These are phyloP conservation scores for Anethum foeniculum DNA, from an alignment of 140 eudicot species.

Conservation along the genomic window DNA sequence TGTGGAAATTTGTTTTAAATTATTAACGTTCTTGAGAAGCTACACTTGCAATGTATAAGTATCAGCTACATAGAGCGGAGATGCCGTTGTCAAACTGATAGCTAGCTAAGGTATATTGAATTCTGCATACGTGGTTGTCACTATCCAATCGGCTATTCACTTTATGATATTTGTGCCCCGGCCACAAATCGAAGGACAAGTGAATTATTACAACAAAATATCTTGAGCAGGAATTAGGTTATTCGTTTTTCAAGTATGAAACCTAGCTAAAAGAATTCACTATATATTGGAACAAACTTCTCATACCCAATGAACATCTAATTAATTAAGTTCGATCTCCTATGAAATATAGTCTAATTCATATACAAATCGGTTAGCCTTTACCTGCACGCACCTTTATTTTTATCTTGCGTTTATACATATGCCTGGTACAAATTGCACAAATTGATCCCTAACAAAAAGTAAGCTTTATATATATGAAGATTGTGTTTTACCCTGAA, in stretches of 20 bases:
- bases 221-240: background rate
- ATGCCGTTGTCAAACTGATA: background rate
- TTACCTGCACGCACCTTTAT: too few species aligned
- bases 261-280: background rate
- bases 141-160: background rate
- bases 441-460: background rate
- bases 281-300: background rate
- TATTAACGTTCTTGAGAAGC: too few species aligned
- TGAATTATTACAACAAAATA: background rate
- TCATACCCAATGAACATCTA: background rate
- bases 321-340: background rate
- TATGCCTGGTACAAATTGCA: background rate
- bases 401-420: too few species aligned
- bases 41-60: background rate
- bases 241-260: background rate
- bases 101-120: too few species aligned
- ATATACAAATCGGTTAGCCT: background rate
- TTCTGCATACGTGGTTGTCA: background rate
- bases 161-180: background rate
- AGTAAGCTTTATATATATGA: background rate
- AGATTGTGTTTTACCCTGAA: background rate
- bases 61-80: background rate
- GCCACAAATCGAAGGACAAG: background rate
- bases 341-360: background rate
- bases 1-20: background rate